A percentile compares a stretch with the other conserved stretches of the same genome.
These are phyloP conservation scores for Prillingera fragicola DNA, from an alignment of 1,284 basidiomycete genomes.

Conservation along the genomic window DNA sequence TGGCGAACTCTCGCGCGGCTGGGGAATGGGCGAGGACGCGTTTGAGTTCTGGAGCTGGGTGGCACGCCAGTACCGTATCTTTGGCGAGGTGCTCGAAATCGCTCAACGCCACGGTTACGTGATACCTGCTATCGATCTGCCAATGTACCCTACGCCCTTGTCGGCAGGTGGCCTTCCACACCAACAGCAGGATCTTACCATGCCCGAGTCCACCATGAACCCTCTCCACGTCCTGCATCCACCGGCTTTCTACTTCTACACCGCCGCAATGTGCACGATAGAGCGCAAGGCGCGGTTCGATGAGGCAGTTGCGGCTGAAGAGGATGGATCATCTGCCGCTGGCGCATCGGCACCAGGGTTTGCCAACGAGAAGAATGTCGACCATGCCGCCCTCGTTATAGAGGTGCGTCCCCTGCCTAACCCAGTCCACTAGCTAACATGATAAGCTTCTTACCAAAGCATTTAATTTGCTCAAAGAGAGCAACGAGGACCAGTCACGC, in stretches of 20 bases:
- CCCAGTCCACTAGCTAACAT: constrained; percentile 2
- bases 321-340: constrained; percentile 24
- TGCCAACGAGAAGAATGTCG: constrained; percentile 79
- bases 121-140: constrained; percentile 54
- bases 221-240: constrained; percentile 64
- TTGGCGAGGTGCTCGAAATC: constrained; percentile 81
- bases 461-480: constrained; percentile 79
- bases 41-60: constrained; percentile 98
- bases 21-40: constrained; percentile 96
- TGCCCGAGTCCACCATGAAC: constrained; percentile 36
- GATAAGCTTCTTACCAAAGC: constrained; percentile 82
- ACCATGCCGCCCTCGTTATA: constrained; percentile 70
- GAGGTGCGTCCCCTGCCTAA: constrained; percentile 56
- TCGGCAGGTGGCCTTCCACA: too few relatives aligned
- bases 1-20: constrained; percentile 78
- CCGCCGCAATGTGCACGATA: constrained; percentile 76
- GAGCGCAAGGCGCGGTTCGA: constrained; percentile 64
- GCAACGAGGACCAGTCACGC: constrained; percentile 54
- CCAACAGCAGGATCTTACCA: too few relatives aligned
- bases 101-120: constrained; percentile 63
- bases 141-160: constrained; percentile 32
- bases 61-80: constrained; percentile 82
- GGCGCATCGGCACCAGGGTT: constrained; percentile 51
- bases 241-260: constrained; percentile 84
- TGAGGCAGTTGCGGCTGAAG: constrained; percentile 56